Evolutionary conservation across 1,139 yeast species (phyloP), one percentile per base, ranked within the genome.

Genomic region (Diutina scorzettiae): DNA sequence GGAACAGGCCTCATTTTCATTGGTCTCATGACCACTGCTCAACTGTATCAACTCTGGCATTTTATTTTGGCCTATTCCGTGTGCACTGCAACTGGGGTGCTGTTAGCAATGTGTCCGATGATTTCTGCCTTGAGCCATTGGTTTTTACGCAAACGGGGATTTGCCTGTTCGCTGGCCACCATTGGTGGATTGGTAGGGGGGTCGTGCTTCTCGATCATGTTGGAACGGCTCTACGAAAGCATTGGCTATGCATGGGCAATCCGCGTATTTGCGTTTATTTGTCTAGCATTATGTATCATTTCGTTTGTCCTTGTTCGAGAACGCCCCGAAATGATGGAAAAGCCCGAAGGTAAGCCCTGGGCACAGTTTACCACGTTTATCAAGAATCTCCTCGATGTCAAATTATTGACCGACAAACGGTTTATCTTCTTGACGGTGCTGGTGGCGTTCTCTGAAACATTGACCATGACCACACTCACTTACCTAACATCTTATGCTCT

Each of bases 141-240:
- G 76, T 81, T 77, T 50, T 62, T 66, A 50, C 62, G 54, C 40
- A 69, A 65, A 46, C 59, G 84, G 44, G 84, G 76, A 0, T 54
- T 69, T 33, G 82, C 81, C 1, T 57, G 73, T 33, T 76, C 81
- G 1, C 51, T 76, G 5, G 78, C 78, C 2, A 74, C 81, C 1
- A 62, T 71, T 19, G 85, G 84, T 2, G 82, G 82, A 1, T 69
- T 78, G 8, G 57, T 76, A 2, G 86, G 86, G 2, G 82, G 82
- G 7, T 64, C 78, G 1, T 57, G 74, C 2, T 76, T 73, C 55
- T 78, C 85, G 0, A 53, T 78, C 19, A 65, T 76, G 63, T 62
- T 78, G 48, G 67, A 73, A 46, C 55, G 60, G 40, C 58, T 77
- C 44, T 71, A 69, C 51, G 58, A 53, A 0, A 48, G 52, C 28